These are phyloP conservation scores for Plasmodium relictum DNA, from an alignment of 169 alveolate genomes.

Conservation along the genomic window DNA sequence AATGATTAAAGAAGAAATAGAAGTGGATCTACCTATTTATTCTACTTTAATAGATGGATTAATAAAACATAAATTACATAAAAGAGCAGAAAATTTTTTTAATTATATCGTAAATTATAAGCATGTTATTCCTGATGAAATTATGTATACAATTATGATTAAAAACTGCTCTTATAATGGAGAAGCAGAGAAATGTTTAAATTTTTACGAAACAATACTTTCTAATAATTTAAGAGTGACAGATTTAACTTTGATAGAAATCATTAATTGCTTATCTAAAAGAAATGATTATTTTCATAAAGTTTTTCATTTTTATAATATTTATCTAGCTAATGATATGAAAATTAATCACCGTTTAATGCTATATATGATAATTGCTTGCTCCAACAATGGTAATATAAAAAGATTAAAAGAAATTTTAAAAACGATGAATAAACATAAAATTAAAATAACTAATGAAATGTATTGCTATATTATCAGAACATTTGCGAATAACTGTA, in stretches of 20 bases:
- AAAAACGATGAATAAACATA: constrained; percentile 67
- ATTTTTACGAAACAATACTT: constrained; percentile 86
- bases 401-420: constrained; percentile 82
- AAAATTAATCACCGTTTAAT: constrained; percentile 76
- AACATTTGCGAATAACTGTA: constrained; percentile 80
- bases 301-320: constrained; percentile 87
- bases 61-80: constrained; percentile 73
- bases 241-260: constrained; percentile 85
- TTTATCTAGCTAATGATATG: constrained; percentile 85
- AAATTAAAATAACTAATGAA: constrained; percentile 67
- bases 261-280: constrained; percentile 81
- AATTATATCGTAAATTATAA: constrained; percentile 88
- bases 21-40: constrained; percentile 83
- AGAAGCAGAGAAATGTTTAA: constrained; percentile 89
- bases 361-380: constrained; percentile 79
- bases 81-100: constrained; percentile 87
- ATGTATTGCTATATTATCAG: constrained; percentile 76
- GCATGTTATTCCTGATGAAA: constrained; percentile 88
- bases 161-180: constrained; percentile 81
- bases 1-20: constrained; percentile 87
- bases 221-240: constrained; percentile 82
- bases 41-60: constrained; percentile 88
- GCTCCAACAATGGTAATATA: constrained; percentile 81
- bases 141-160: constrained; percentile 89
- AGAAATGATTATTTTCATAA: constrained; percentile 79